Percentiles rank a stretch among this genome's conserved stretches.
Conservation (phyloP, 1,139 yeast species). For the Protomyces inouyei region DNA sequence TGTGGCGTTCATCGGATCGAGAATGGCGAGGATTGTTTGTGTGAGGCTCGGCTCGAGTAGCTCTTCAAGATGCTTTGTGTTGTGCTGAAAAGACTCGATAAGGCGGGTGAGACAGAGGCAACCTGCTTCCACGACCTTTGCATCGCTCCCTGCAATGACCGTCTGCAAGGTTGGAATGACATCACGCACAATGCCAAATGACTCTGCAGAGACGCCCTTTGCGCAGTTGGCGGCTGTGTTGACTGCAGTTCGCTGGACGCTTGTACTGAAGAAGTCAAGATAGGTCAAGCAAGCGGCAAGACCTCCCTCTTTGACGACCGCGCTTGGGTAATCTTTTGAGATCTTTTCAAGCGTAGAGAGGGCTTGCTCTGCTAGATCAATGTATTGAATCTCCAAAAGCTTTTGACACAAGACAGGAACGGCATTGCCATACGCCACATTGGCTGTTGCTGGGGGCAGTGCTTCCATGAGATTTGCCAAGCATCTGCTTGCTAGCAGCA, state of each 20-base stretch:
- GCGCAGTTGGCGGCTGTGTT: conserved; percentile 75
- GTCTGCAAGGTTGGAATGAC: conserved; percentile 60
- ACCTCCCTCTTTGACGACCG: conserved; percentile 50
- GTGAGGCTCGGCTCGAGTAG: conserved; percentile 43
- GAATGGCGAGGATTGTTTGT: conserved; percentile 37
- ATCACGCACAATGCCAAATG: conserved; percentile 50
- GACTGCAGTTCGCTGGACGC: conserved; percentile 81
- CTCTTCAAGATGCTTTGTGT: conserved; percentile 47
- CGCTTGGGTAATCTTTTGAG: conserved; percentile 40
- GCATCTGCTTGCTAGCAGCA: conserved; percentile 79
- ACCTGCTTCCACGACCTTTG: conserved; percentile 61
- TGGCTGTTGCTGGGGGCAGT: conserved; percentile 59
- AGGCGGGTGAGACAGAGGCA: conserved; percentile 65
- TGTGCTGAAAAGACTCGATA: conserved; percentile 50
- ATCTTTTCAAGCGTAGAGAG: conserved; percentile 49
- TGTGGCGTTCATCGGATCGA: conserved; percentile 32
- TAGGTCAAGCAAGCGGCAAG: conserved; percentile 64
- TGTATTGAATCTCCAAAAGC: conserved; percentile 68
- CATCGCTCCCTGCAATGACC: conserved; percentile 60
- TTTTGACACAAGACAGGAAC: conserved; percentile 63
- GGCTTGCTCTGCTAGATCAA: conserved; percentile 91
- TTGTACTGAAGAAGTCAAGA: conserved; percentile 82
- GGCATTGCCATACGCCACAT: conserved; percentile 62
- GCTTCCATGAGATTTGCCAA: conserved; percentile 77
- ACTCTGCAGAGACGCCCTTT: conserved; percentile 46